These are phyloP conservation scores for Flaveria floridana DNA, from an alignment of 140 eudicot genomes.

Conservation along the genomic window DNA sequence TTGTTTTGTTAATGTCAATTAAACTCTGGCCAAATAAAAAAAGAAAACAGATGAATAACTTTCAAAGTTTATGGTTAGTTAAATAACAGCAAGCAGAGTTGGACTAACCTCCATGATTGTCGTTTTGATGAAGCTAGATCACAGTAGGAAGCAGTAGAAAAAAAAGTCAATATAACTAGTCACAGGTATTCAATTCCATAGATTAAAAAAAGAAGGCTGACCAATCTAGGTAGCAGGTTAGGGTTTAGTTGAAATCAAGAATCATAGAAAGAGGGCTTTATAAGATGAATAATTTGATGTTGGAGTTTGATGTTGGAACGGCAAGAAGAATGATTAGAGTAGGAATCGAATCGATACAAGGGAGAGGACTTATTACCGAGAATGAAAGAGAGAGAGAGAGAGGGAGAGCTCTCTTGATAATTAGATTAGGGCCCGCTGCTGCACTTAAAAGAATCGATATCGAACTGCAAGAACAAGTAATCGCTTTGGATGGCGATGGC, in stretches of 20 bases:
- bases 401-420: no score
- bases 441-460: no score
- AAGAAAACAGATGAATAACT: background rate
- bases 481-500: no score
- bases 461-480: no score
- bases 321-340: no score
- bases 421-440: no score
- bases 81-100: background rate
- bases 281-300: background rate
- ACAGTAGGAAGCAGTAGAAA: no score
- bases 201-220: no score
- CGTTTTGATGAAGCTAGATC: background rate
- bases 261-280: background rate
- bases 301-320: background rate
- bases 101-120: conserved; percentile 36
- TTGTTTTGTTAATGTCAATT: conserved; percentile 47
- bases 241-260: background rate
- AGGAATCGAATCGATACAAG: no score
- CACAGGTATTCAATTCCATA: background rate
- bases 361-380: no score
- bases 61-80: background rate
- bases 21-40: conserved; percentile 24
- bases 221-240: background rate
- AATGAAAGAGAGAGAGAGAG: no score
- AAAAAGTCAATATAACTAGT: background rate